phyloP scores from a whole-genome alignment of 2,329 filamentous ascomycete genomes.

The Beauveria pseudobassiana region DNA sequence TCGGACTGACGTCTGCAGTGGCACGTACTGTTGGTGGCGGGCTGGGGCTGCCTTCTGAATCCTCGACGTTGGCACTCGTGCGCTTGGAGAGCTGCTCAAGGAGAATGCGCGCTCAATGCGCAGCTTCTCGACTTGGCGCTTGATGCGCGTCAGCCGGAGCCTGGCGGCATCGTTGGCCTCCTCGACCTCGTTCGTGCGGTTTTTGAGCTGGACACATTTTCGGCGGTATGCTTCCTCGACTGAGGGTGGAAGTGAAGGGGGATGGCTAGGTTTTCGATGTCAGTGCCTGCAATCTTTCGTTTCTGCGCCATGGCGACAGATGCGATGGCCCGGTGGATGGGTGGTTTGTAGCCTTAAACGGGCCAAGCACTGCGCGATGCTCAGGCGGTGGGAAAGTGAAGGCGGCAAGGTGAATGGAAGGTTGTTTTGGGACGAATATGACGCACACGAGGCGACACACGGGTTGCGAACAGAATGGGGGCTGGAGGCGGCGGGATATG shows the following conservation, averaged over 20 bases:
- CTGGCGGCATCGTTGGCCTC: slow-evolving; percentile 81
- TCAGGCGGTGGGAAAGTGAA: background rate
- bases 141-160: slow-evolving; percentile 69
- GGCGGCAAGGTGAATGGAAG: slow-evolving; percentile 7
- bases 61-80: slow-evolving; percentile 66
- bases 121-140: slow-evolving; percentile 84
- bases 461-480: background rate
- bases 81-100: slow-evolving; percentile 66
- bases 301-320: slow-evolving; percentile 27
- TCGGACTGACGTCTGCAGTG: background rate
- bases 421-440: background rate
- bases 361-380: background rate
- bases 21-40: slow-evolving; percentile 67
- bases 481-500: slow-evolving; percentile 4
- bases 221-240: slow-evolving; percentile 93
- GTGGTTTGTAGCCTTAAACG: background rate
- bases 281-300: slow-evolving; percentile 29
- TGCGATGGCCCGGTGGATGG: background rate
- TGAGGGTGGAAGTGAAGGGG: slow-evolving; percentile 69
- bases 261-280: slow-evolving; percentile 34
- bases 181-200: slow-evolving; percentile 85
- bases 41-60: slow-evolving; percentile 71
- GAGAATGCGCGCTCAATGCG: slow-evolving; percentile 75
- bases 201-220: slow-evolving; percentile 93
- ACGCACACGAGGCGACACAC: background rate